These are phyloP conservation scores for Auriscalpium vulgare DNA, from an alignment of 768 basidiomycete genomes.

Conservation along the genomic window DNA sequence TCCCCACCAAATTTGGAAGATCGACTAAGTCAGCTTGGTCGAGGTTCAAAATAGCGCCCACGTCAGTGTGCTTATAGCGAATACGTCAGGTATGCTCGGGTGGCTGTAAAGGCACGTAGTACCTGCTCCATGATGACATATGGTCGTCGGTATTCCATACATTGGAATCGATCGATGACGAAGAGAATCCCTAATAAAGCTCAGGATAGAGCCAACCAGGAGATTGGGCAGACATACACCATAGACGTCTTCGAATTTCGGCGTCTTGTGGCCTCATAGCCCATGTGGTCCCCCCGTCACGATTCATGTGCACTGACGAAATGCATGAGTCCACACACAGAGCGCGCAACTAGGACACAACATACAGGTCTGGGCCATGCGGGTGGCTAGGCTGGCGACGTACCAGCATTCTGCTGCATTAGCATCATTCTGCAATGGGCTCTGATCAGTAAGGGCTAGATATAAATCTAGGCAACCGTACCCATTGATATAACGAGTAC, in stretches of 20 bases:
- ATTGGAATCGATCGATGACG: constrained; percentile 13
- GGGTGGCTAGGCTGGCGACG: constrained; percentile 14
- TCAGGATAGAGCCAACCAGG: neutral
- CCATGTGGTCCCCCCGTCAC: constrained; percentile 16
- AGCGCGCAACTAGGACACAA: neutral
- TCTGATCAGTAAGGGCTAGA: neutral
- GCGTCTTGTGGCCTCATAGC: constrained; percentile 17
- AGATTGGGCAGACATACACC: constrained; percentile 14
- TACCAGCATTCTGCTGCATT: constrained; percentile 12
- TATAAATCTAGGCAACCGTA: neutral
- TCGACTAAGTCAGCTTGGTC: constrained; percentile 14
- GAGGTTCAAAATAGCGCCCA: constrained; percentile 17
- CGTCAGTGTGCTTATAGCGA: constrained; percentile 14
- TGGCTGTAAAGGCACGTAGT: neutral
- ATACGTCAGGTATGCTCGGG: neutral
- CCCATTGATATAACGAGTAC: constrained; percentile 14
- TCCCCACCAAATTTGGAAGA: constrained; percentile 7
- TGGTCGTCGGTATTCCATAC: constrained; percentile 14
- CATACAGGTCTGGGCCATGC: constrained; percentile 18
- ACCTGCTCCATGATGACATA: constrained; percentile 19
- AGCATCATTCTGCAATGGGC: constrained; percentile 3
- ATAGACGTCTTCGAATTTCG: constrained; percentile 15
- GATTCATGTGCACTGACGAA: constrained; percentile 15
- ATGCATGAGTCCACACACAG: neutral
- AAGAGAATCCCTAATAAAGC: constrained; percentile 12